Conservation (phyloP, 83 land plant genomes). For the Picea abies region DNA sequence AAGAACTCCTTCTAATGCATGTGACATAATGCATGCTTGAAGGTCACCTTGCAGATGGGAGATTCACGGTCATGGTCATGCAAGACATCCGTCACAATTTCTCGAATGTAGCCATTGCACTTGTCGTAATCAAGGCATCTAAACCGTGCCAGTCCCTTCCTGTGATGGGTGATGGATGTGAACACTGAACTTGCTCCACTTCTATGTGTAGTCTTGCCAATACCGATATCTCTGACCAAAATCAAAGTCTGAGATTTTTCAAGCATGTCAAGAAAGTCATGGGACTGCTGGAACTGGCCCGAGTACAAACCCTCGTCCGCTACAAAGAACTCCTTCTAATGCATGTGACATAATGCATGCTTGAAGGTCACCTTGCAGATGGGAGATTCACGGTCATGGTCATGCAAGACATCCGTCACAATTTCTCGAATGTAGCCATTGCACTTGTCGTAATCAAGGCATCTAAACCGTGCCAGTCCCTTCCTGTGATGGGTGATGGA, state of each 20-base stretch:
- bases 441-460: slow-evolving; percentile 52
- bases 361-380: slow-evolving; percentile 53
- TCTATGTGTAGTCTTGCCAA: slow-evolving; percentile 58
- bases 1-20: slow-evolving; percentile 61
- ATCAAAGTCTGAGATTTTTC: slow-evolving; percentile 14
- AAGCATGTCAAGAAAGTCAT: slow-evolving; percentile 42
- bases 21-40: slow-evolving; percentile 63
- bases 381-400: slow-evolving; percentile 63
- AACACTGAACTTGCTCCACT: slow-evolving; percentile 55
- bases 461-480: slow-evolving; percentile 44
- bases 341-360: slow-evolving; percentile 59
- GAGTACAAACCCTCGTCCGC: slow-evolving; percentile 67
- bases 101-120: slow-evolving; percentile 64
- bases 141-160: slow-evolving; percentile 50
- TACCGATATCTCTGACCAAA: slow-evolving; percentile 57
- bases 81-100: slow-evolving; percentile 47
- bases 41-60: slow-evolving; percentile 47
- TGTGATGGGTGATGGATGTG: slow-evolving; percentile 44
- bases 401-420: slow-evolving; percentile 53
- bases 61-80: slow-evolving; percentile 68
- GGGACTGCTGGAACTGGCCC: slow-evolving; percentile 56
- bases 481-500: slow-evolving; percentile 52
- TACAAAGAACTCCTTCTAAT: slow-evolving; percentile 57
- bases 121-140: slow-evolving; percentile 48
- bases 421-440: slow-evolving; percentile 65